Evolutionary conservation across 495 filamentous ascomycete species (phyloP), one percentile per base, ranked within the genome.

Genomic region (Neurospora tetrasperma): DNA sequence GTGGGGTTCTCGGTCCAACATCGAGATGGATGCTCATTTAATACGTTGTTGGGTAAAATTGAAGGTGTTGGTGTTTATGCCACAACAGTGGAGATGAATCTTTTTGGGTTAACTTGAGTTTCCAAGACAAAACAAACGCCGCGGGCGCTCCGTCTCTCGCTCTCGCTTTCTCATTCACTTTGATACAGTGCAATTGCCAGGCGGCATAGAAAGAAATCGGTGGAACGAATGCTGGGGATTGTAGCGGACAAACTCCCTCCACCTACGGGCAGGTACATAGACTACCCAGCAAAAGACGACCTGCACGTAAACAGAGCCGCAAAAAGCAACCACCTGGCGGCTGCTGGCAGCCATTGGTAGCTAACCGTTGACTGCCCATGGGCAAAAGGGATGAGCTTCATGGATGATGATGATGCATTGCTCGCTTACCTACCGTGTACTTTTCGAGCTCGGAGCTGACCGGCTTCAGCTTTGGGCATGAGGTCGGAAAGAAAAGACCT

Each of bases 11-110:
- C 8, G 90, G 91, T 14, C 91, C 93, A 40, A 92, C 83, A 78
- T 92, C 90, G 44, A 93, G 87, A n/a, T 92, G 91, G 8, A 90
- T 14, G 27, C 27, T 31, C 27, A 3, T 31, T 31, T 31, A 2
- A 42, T 42, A 93, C 93, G 75, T 96, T 94, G 80, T 98, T 90
- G 69, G 94, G 48, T 23, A 62, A 62, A 54, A 62, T 27, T 27
- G 48, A 6, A 20, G 44, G 3, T 1, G 5, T 31, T 31, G 23
- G 48, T 62, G 48, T 62, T 54, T 23, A 23, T 54, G n/a, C n/a
- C 46, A 27, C 5, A 54, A 27, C 9, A 23, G 46, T 54, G 20
- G 46, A 20, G 46, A 54, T 54, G 10, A 12, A 4, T n/a, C 8
- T 23, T 44, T 46, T 23, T 54, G 20, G 46, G 46, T 27, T 54